A percentile compares a stretch with the other conserved stretches of the same genome.
Conservation (phyloP, 371 early-diverging fungal species). For the Fennellomyces sp. region DNA sequence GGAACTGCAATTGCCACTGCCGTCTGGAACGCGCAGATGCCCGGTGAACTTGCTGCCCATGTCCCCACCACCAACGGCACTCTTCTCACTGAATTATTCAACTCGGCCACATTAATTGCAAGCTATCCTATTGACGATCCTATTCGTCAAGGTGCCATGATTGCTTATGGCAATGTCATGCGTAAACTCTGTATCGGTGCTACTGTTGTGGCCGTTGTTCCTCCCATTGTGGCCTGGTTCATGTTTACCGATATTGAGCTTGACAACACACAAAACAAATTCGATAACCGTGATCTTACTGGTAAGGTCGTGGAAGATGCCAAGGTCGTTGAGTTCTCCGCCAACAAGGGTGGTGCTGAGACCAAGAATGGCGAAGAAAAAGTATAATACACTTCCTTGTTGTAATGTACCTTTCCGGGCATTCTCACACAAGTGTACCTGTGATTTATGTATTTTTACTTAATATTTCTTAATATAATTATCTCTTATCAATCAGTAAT, state of each 20-base stretch:
- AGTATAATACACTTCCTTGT: too few relatives aligned
- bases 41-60: conserved; percentile 27
- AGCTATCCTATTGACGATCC: conserved; percentile 19
- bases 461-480: too few relatives aligned
- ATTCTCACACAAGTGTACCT: too few relatives aligned
- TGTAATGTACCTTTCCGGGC: too few relatives aligned
- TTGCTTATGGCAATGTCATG: conserved; percentile 35
- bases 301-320: too few relatives aligned
- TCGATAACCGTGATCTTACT: conserved; percentile 20
- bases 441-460: too few relatives aligned
- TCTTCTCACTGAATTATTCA: conserved; percentile 17
- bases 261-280: conserved; percentile 19
- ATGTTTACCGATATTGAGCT: conserved; percentile 14
- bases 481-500: too few relatives aligned
- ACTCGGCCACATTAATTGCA: conserved; percentile 20
- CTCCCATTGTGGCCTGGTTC: conserved; percentile 18
- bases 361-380: too few relatives aligned
- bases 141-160: conserved; percentile 24
- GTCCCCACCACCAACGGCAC: conserved; percentile 43
- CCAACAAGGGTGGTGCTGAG: too few relatives aligned
- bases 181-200: conserved; percentile 26
- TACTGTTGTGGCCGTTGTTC: conserved; percentile 20
- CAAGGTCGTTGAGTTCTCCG: too few relatives aligned
- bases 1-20: conserved; percentile 49
- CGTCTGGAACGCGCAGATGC: conserved; percentile 50